Evolutionary conservation across 192 early-diverging fungal genomes (phyloP), one percentile per base, ranked within the genome.

Genomic region (Phlyctochytrium arcticum): DNA sequence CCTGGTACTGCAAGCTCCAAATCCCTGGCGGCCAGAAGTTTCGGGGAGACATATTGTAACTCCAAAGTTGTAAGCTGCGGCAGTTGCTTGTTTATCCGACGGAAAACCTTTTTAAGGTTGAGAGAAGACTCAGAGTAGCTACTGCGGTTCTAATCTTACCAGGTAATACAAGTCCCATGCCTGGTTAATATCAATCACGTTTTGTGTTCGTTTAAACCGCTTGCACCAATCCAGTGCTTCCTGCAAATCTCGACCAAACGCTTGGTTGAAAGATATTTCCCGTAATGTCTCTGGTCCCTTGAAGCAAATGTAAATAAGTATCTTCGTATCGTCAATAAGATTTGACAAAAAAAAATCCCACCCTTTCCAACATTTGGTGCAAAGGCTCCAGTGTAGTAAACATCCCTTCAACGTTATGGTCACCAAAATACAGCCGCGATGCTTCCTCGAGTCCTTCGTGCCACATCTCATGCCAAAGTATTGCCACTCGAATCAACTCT

Each of bases 381-480:
- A 96, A 77, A 8, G 87, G 89, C 53, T 90, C 88, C 2, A 98
- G 74, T 19, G 90, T 88, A 0, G 84, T 75, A 75, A 93, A 83
- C 91, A 96, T 96, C n/a, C 87, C 91, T 19, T 91, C 87, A 3
- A 88, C 80, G 47, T 96, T 89, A 42, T 80, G 78, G 39, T 88
- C 83, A 15, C 84, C 84, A 64, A 88, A 94, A 53, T 93, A 94
- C 7, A 88, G 65, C 31, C 87, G 70, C 5, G 89, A 90, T 0
- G 93, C 94, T 42, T 93, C 90, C 50, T 94, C 92, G 4, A 98
- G 68, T 3, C 89, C 92, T 57, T 97, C 93, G 48, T 91, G 87
- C 97, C 97, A 99, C 90, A 94, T 90, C 75, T 99, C 97, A 35
- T 94, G 90, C 89, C 94, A 94, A 36, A 96, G 68, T 60, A 97